Evolutionary conservation across 345 rosid species (phyloP).

Genomic region (Boechera stricta): DNA sequence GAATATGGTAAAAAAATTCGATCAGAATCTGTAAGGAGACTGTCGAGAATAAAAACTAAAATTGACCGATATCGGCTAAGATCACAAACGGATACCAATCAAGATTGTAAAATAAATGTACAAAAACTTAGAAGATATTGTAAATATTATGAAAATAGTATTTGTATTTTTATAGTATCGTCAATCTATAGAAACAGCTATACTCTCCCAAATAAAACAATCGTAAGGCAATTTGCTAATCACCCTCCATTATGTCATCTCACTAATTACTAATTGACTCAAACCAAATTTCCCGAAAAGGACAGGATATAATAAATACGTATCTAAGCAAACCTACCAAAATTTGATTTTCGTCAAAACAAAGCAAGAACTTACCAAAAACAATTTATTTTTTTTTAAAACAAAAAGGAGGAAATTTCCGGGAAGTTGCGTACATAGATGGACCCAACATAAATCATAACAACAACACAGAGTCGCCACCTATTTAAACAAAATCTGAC

Average conservation of each 20-base stretch:
- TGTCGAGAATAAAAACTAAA: too few relatives aligned
- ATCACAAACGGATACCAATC: too few relatives aligned
- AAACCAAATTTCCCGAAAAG: background rate
- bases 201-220: background rate
- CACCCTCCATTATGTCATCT: background rate
- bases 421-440: slow-evolving; percentile 24
- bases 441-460: slow-evolving; percentile 36
- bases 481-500: slow-evolving; percentile 33
- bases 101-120: too few relatives aligned
- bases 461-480: slow-evolving; percentile 24
- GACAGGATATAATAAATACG: background rate
- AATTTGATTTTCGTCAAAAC: slow-evolving; percentile 4
- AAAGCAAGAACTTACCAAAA: slow-evolving; percentile 3
- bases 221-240: background rate
- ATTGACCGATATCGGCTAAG: too few relatives aligned
- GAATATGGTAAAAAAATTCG: too few relatives aligned
- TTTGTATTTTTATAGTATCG: too few relatives aligned
- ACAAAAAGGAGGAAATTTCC: slow-evolving; percentile 34
- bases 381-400: background rate
- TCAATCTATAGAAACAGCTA: background rate
- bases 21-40: too few relatives aligned
- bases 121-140: too few relatives aligned
- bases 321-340: slow-evolving; percentile 19
- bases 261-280: slow-evolving; percentile 1
- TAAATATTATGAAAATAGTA: too few relatives aligned